phyloP scores from a whole-genome alignment of 2,329 filamentous ascomycete species.

The Dendrostoma leiphaemia region DNA sequence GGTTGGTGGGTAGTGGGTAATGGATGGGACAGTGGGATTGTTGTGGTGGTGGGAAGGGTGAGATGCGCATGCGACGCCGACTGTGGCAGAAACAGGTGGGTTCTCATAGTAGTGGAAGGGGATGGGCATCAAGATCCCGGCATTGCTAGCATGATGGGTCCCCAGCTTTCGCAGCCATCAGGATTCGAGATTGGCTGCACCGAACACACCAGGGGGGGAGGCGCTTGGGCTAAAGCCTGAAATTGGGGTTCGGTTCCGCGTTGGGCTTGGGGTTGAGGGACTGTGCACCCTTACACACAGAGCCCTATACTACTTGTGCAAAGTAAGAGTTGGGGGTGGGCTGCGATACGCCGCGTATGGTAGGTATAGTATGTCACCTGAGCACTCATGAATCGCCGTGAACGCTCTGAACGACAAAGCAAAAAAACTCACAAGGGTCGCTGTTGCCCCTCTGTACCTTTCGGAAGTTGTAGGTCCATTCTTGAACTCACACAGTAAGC shows the following conservation, averaged over 20 bases:
- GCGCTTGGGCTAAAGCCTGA: conserved; percentile 7
- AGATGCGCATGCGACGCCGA: conserved; percentile 12
- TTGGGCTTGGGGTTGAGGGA: conserved; percentile 8
- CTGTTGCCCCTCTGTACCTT: no score
- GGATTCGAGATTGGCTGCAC: conserved; percentile 15
- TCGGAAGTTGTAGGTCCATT: no score
- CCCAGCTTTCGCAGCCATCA: conserved; percentile 3
- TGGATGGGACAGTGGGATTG: neutral
- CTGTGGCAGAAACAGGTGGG: conserved; percentile 12
- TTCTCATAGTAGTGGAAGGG: conserved; percentile 14
- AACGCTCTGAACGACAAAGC: no score
- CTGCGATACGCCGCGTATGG: no score
- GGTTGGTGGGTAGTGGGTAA: neutral
- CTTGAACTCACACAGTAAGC: no score
- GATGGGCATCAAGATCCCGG: conserved; percentile 4
- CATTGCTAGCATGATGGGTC: neutral
- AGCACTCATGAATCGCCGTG: no score
- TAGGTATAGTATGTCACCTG: no score
- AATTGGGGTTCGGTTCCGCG: conserved; percentile 4
- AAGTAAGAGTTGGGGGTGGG: no score
- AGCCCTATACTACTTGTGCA: no score
- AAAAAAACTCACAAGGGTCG: no score
- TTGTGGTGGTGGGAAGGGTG: neutral
- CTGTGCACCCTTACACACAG: no score
- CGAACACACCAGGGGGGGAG: conserved; percentile 4